phyloP scores from a whole-genome alignment of 352 stramenopile genomes.

The Bremia lactucae region DNA sequence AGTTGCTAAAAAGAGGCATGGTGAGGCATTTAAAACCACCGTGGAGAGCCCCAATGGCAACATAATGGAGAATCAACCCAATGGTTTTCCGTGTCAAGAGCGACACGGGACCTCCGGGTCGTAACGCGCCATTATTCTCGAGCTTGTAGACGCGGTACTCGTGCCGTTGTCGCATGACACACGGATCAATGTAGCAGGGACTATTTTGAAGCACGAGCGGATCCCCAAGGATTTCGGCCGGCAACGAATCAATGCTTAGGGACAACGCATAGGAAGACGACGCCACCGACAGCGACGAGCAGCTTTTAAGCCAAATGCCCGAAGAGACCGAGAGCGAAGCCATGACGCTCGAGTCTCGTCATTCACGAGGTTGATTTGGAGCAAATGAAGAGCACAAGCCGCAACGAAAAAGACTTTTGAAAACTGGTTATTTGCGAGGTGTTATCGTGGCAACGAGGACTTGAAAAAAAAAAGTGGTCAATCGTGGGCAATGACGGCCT shows the following conservation, averaged over 20 bases:
- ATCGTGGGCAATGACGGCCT: too few relatives aligned
- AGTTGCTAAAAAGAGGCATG: slow-evolving; percentile 44
- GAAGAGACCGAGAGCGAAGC: slow-evolving; percentile 12
- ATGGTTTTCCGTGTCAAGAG: slow-evolving; percentile 34
- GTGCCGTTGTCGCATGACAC: slow-evolving; percentile 10
- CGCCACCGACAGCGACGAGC: slow-evolving; percentile 22
- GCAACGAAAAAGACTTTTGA: too few relatives aligned
- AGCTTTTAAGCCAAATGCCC: slow-evolving; percentile 28
- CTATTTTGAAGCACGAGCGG: slow-evolving; percentile 4
- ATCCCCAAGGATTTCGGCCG: slow-evolving; percentile 10
- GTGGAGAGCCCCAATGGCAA: slow-evolving; percentile 53
- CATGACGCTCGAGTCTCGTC: too few relatives aligned
- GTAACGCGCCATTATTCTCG: slow-evolving; percentile 49
- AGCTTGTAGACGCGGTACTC: slow-evolving; percentile 57
- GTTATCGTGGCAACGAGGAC: too few relatives aligned
- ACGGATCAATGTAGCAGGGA: slow-evolving; percentile 2
- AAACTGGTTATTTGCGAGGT: too few relatives aligned
- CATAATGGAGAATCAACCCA: slow-evolving; percentile 68
- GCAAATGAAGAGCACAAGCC: too few relatives aligned
- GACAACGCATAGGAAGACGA: slow-evolving; percentile 12
- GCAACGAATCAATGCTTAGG: slow-evolving; percentile 17
- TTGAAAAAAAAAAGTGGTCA: too few relatives aligned
- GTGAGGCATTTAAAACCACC: slow-evolving; percentile 48
- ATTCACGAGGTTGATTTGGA: too few relatives aligned
- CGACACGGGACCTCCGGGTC: slow-evolving; percentile 35